Evolutionary conservation across 2,329 filamentous ascomycete genomes (phyloP), one percentile per base, ranked within the genome.

Genomic region (Claviceps quebecensis): DNA sequence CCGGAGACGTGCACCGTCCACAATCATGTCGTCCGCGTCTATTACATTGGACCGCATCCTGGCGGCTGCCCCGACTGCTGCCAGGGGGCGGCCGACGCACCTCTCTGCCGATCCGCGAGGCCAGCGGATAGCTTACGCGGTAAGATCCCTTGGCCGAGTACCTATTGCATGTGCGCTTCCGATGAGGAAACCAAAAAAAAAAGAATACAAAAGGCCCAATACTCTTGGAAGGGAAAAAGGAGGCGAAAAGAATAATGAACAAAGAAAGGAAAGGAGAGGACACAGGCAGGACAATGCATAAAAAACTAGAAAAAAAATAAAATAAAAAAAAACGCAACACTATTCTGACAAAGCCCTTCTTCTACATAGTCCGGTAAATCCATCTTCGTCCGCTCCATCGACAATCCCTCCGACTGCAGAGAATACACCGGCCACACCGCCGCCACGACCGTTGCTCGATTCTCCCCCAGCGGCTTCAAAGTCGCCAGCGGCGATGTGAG

Each of bases 361-460:
- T 29, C 26, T 29, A 29, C 8, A 47, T 37, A 94, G 88, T 91
- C 89, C 50, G 90, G 88, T 63, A 97, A 97, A 75, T 97, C 91
- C 55, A 84, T 98, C 69, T 97, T 96, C 71, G 76, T 98, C 47
- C 88, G 93, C 60, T 90, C 84, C 56, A 95, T 98, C 72, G 91
- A 98, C 71, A 74, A 93, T 65, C 91, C 91, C 49, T 77, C 87
- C 57, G 69, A 84, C 56, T 83, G 83, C 67, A 89, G 86, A 64
- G 90, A 98, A 69, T 98, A 97, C 71, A 94, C 84, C 14, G 84
- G 86, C 60, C 93, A 98, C 72, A 95, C 87, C 46, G 77, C 86
- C 45, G 77, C 84, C 56, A 95, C 93, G 1, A 95, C 89, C 3
- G 87, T 97, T 56, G 93, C 93, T 45, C 86, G 89, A 51, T 97